Percentiles rank a stretch among this genome's conserved stretches.
phyloP scores from a whole-genome alignment of 2,329 filamentous ascomycete species.

The Botrytis pseudocinerea region DNA sequence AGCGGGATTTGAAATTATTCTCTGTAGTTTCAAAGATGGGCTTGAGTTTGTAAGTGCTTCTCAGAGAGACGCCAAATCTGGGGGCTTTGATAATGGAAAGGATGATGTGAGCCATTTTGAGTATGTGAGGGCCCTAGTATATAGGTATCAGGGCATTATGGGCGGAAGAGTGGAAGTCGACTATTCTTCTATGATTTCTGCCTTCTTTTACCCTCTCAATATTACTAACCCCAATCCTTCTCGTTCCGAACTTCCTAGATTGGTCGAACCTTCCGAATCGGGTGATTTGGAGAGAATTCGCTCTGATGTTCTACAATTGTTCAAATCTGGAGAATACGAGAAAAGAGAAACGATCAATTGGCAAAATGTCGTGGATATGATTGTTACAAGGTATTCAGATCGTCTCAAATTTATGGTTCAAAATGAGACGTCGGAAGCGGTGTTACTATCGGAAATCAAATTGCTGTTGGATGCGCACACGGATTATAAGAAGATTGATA shows the following conservation, averaged over 20 bases:
- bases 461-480: constrained; percentile 47
- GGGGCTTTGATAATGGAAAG: neutral
- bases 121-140: constrained; percentile 46
- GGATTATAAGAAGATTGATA: constrained; percentile 45
- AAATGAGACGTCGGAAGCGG: constrained; percentile 18
- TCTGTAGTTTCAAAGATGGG: constrained; percentile 58
- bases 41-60: constrained; percentile 34
- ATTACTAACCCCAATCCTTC: constrained; percentile 35
- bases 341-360: constrained; percentile 46
- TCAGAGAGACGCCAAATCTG: constrained; percentile 25
- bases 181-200: constrained; percentile 39
- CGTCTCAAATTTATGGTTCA: constrained; percentile 46
- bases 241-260: constrained; percentile 32
- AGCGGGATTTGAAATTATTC: constrained; percentile 68
- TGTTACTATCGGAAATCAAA: constrained; percentile 45
- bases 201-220: constrained; percentile 37
- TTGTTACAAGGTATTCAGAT: constrained; percentile 61
- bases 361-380: constrained; percentile 67
- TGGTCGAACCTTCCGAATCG: constrained; percentile 20
- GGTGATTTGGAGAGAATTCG: constrained; percentile 42
- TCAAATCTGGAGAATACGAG: constrained; percentile 36
- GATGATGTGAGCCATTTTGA: constrained; percentile 29
- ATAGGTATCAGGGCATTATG: constrained; percentile 48
- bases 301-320: constrained; percentile 48
- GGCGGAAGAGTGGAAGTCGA: constrained; percentile 39